Percentiles rank a stretch among this genome's conserved stretches.
Conservation (phyloP, 495 filamentous ascomycete genomes). For the Trichoderma erinaceum region DNA sequence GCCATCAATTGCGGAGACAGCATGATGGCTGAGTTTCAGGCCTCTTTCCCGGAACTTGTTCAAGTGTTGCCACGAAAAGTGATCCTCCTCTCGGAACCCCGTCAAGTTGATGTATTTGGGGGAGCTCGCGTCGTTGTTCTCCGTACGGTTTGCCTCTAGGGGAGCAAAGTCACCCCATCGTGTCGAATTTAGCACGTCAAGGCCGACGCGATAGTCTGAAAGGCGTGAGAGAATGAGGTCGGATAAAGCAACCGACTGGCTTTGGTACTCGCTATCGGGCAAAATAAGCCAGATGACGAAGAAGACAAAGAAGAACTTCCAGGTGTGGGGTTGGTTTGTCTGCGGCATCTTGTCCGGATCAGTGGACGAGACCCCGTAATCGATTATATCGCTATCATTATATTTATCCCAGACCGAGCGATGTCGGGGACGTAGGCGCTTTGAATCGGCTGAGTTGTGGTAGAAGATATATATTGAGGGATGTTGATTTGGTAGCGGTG, state of each 20-base stretch:
- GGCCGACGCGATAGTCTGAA: constrained; percentile 48
- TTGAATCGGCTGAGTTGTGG: neutral
- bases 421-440: neutral
- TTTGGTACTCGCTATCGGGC: constrained; percentile 23
- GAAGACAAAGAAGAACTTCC: constrained; percentile 29
- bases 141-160: neutral
- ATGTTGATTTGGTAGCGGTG: neutral
- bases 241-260: constrained; percentile 20
- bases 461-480: neutral
- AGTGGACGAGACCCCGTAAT: constrained; percentile 3
- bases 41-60: constrained; percentile 40
- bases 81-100: constrained; percentile 66
- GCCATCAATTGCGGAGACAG: constrained; percentile 28
- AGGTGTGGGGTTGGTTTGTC: constrained; percentile 34
- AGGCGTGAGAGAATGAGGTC: constrained; percentile 34
- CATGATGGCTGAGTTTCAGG: constrained; percentile 38
- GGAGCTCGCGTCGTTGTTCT: constrained; percentile 26
- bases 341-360: constrained; percentile 27
- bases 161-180: constrained; percentile 65
- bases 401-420: neutral
- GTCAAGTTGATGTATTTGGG: constrained; percentile 67
- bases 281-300: constrained; percentile 38
- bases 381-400: constrained; percentile 3
- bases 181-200: constrained; percentile 63
- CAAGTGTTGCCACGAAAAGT: constrained; percentile 65